phyloP scores from a whole-genome alignment of 192 early-diverging fungal genomes.

The Linnemannia schmuckeri region DNA sequence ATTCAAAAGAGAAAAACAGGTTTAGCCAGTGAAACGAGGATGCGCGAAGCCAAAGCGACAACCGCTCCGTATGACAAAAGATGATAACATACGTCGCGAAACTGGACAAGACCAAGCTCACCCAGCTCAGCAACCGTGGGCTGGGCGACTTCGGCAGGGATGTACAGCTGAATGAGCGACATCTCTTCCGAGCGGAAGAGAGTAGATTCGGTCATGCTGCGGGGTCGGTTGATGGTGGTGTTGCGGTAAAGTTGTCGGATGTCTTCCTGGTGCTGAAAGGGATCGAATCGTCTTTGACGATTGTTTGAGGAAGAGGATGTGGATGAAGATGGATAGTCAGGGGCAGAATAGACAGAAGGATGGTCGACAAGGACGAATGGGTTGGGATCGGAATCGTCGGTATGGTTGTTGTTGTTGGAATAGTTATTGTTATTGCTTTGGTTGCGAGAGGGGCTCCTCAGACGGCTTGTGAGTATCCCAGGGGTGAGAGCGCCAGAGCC shows the following conservation, averaged over 20 bases:
- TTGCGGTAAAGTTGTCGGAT: conserved; percentile 25
- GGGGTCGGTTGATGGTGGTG: not conserved
- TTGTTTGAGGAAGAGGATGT: not conserved
- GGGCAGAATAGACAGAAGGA: not conserved
- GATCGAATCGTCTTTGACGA: conserved; percentile 14
- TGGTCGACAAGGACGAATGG: conserved; percentile 6
- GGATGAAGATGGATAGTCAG: not conserved
- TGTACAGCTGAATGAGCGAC: conserved; percentile 96
- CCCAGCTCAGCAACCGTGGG: conserved; percentile 94
- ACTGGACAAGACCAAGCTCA: conserved; percentile 94
- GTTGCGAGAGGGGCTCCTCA: conserved; percentile 5
- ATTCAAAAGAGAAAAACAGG: conserved; percentile 11
- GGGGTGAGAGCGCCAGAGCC: not conserved
- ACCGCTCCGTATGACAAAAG: not conserved
- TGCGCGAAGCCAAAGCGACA: not conserved
- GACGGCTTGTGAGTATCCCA: conserved; percentile 8
- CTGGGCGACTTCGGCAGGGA: conserved; percentile 94
- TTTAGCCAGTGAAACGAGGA: not conserved
- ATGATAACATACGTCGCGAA: conserved; percentile 84
- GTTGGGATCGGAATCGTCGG: not conserved
- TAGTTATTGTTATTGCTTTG: not conserved
- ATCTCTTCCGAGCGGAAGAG: conserved; percentile 96
- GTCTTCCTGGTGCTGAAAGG: conserved; percentile 29
- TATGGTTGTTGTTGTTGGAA: conserved; percentile 5
- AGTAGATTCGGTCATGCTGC: conserved; percentile 60